A percentile compares a stretch with the other conserved stretches of the same genome.
Conservation (phyloP, 257 asterid species). For the Penstemon eatonii region DNA sequence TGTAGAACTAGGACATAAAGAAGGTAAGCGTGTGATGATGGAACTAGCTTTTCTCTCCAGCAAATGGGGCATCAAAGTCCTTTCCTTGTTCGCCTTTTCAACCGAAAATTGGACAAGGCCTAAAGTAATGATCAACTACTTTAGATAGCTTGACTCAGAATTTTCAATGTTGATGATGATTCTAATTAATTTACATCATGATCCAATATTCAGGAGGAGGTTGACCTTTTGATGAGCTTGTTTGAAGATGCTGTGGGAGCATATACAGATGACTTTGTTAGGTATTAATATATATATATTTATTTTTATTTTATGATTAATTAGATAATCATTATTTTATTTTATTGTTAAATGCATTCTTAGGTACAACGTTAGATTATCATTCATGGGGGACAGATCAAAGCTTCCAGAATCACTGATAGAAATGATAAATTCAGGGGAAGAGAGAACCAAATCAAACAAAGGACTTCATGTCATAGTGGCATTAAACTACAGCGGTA, state of each 20-base stretch:
- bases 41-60: slow-evolving; percentile 15
- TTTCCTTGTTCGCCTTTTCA: slow-evolving; percentile 20
- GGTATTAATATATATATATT: background rate
- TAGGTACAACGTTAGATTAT: slow-evolving; percentile 11
- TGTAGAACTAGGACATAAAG: background rate
- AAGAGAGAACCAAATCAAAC: slow-evolving; percentile 15
- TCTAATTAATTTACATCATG: too few species aligned
- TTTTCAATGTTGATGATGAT: too few species aligned
- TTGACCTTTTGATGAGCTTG: slow-evolving; percentile 16
- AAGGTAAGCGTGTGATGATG: slow-evolving; percentile 8
- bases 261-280: background rate
- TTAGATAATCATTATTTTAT: too few species aligned
- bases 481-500: slow-evolving; percentile 33
- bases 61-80: slow-evolving; percentile 29
- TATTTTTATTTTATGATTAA: too few species aligned
- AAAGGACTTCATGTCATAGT: slow-evolving; percentile 21
- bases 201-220: slow-evolving; percentile 18
- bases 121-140: background rate
- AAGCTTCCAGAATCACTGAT: background rate
- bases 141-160: too few species aligned
- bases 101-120: slow-evolving; percentile 28
- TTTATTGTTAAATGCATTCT: too few species aligned
- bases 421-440: background rate
- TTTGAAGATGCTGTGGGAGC: background rate
- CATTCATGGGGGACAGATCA: slow-evolving; percentile 24